Base-by-base conservation (phyloP, 129 eudicot genomes). In the Centaurea solstitialis region DNA sequence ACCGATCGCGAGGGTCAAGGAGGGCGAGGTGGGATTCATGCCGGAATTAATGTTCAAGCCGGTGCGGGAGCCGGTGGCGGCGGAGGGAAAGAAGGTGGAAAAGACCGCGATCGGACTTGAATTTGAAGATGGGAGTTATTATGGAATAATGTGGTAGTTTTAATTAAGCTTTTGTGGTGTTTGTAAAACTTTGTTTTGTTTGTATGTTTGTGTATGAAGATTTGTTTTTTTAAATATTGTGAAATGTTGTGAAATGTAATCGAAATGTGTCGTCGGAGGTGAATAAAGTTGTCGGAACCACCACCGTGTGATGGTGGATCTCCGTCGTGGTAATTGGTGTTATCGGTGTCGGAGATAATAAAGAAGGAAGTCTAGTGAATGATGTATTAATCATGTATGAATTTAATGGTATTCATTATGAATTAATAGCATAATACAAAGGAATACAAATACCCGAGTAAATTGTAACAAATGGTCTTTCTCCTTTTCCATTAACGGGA, bases 91-190 rank as follows among this genome's bases (percentile, higher is more conserved):
- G 80, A 37, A 13, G 80, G 85, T n/a, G 75, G 83, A 10, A 79
- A 79, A 78, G 83, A 21, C 23, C 80, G 80, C 15, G 77, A 83
- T 72, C 66, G 74, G 66, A 65, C 74, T 72, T 77, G 78, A 77
- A 68, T 76, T 65, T 68, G 23, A 24, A 59, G 41, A 30, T 37
- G 38, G 28, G 6, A 33, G 68, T 45, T 26, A 61, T 75, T 15
- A 10, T 38, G 82, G 50, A 76, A 70, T 74, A 65, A 81, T 80
- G 62, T 53, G 62, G 7, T 53, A 17, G 62, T 15, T 4, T 15
- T 53, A 53, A 4, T 33, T 33, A 53, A 15, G 21, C 21, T 28
- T 76, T 53, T 23, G 72, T 68, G 28, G 77, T 39, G 75, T 26
- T 21, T 70, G 73, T 41, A 68, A 53, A 17, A n/a, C 4, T n/a